Evolutionary conservation across 2,329 filamentous ascomycete species (phyloP), one percentile per base, ranked within the genome.

Genomic region (Talaromyces funiculosus): DNA sequence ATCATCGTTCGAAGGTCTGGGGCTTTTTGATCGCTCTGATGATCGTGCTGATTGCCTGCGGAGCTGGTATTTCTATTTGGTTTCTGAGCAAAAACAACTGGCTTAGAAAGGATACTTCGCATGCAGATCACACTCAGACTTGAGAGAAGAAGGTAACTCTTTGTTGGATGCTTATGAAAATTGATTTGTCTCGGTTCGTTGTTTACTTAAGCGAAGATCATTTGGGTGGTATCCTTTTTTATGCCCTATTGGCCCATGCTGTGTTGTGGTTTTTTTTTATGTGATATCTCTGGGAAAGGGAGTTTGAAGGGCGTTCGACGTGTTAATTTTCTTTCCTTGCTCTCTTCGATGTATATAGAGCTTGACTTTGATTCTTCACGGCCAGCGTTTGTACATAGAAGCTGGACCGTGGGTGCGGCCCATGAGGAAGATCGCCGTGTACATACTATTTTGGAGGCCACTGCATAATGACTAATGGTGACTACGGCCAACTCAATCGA

Each of bases 1-100:
- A 74, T 59, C 77, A 76, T 51, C 75, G 79, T 9, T 77, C 77
- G 22, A 77, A 76, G 56, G 74, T 84, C 56, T 65, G 78, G n/a
- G 71, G 75, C 2, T 73, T 74, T 18, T 16, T 73, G 2, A 69
- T 74, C 5, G 67, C 69, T 51, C 63, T 71, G 8, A 54, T 59
- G 3, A 66, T 76, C 51, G 63, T 68, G 10, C 56, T 72, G 8
- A 57, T 83, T 9, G 71, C 81, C 0, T 76, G 74, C 0, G 78
- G 72, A 0, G 69, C 79, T 1, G 76, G 82, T 10, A 73, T 78
- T 1, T 69, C 79, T 0, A 67, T 83, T 0, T 70, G 82, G 62
- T 78, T 80, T 71, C 64, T 76, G 10, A 67, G 64, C n/a, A 68
- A 69, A 54, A 69, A 73, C 59, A 66, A 73, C 55, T 75, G 72